These are phyloP conservation scores for Corchorus olitorius DNA, from an alignment of 345 rosid species.

Conservation along the genomic window DNA sequence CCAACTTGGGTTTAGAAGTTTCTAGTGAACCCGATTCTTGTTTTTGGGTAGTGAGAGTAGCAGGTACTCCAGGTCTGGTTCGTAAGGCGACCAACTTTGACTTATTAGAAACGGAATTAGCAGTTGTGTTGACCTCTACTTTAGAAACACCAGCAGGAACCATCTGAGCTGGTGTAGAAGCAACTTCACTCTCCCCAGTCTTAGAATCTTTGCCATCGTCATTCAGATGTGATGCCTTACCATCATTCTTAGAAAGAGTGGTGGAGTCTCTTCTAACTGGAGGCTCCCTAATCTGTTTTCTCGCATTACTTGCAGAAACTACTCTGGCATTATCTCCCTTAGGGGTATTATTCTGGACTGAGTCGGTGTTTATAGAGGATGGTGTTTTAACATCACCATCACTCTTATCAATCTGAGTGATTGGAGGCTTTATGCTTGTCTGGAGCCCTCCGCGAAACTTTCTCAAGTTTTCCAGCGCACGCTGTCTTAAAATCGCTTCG, in stretches of 20 bases:
- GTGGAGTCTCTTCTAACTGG: conserved; percentile 23
- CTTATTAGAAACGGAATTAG: conserved; percentile 35
- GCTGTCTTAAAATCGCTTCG: conserved; percentile 66
- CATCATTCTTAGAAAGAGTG: conserved; percentile 16
- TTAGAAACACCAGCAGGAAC: conserved; percentile 25
- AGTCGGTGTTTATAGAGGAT: conserved; percentile 26
- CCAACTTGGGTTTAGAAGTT: conserved; percentile 30
- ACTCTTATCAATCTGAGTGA: conserved; percentile 26
- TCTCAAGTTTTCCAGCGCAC: conserved; percentile 77
- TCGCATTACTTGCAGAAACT: conserved; percentile 18
- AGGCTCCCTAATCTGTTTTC: conserved; percentile 22
- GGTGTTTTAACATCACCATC: conserved; percentile 23
- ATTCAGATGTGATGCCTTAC: conserved; percentile 24
- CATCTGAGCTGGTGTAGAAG: conserved; percentile 25
- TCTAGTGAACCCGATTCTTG: conserved; percentile 22
- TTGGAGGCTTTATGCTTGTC: conserved; percentile 19
- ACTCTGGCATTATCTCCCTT: conserved; percentile 25
- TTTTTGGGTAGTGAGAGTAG: conserved; percentile 10
- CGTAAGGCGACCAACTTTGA: conserved; percentile 39
- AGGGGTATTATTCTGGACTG: conserved; percentile 24
- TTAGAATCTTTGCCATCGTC: conserved; percentile 26
- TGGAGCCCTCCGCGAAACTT: conserved; percentile 52
- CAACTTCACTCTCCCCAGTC: conserved; percentile 25
- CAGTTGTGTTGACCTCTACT: conserved; percentile 19
- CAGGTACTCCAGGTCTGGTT: conserved; percentile 36